Conservation (phyloP, 2,329 filamentous ascomycete genomes). For the Arthroderma uncinatum region DNA sequence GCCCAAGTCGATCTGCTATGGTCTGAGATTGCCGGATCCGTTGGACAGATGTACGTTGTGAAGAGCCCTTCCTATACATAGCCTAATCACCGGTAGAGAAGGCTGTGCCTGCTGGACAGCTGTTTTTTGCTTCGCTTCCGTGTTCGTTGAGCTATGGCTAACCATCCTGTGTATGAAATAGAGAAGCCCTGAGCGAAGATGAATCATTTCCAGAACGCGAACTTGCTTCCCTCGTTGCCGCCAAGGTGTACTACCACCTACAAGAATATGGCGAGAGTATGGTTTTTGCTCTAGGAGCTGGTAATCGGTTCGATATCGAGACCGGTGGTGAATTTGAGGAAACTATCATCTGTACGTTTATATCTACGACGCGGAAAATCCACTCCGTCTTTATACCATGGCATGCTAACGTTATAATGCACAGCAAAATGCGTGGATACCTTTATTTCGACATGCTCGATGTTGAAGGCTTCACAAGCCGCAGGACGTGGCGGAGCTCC, state of each 20-base stretch:
- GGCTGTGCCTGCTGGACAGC: neutral
- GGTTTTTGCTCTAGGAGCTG: conserved; percentile 90
- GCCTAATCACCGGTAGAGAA: neutral
- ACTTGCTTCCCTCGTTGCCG: conserved; percentile 83
- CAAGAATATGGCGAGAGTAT: conserved; percentile 99
- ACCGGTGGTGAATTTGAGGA: conserved; percentile 91
- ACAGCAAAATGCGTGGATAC: conserved; percentile 88
- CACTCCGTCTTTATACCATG: neutral
- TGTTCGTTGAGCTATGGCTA: no score
- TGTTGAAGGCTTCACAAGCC: conserved; percentile 44
- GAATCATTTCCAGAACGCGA: conserved; percentile 87
- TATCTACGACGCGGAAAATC: neutral
- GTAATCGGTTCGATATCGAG: conserved; percentile 89
- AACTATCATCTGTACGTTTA: conserved; percentile 70
- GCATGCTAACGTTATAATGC: neutral
- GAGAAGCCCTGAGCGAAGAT: conserved; percentile 95
- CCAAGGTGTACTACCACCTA: conserved; percentile 98
- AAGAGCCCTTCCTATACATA: neutral
- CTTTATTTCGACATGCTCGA: conserved; percentile 71
- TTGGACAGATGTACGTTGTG: conserved; percentile 77
- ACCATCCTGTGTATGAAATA: conserved; percentile 30
- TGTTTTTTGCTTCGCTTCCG: no score
- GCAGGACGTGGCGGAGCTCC: conserved; percentile 41
- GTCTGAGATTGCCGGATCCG: conserved; percentile 87
- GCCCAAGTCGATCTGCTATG: conserved; percentile 94